phyloP scores from a whole-genome alignment of 768 basidiomycete species.

The Podaxis sp. region DNA sequence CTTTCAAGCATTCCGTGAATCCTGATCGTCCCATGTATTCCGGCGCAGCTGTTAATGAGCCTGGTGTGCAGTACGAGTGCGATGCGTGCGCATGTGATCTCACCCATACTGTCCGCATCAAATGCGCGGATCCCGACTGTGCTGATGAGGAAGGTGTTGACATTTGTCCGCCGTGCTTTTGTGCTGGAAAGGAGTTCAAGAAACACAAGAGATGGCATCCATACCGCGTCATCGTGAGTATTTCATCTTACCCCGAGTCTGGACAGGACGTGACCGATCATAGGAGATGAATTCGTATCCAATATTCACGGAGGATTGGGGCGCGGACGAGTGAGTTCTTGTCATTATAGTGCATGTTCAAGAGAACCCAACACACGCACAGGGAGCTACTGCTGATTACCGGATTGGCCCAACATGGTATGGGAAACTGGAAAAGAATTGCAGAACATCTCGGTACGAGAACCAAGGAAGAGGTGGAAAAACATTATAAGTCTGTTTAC shows the following conservation, averaged over 20 bases:
- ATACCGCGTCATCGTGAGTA: constrained; percentile 85
- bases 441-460: constrained; percentile 93
- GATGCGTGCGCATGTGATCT: constrained; percentile 83
- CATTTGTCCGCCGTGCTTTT: constrained; percentile 91
- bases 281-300: constrained; percentile 97
- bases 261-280: constrained; percentile 8
- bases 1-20: constrained; percentile 14
- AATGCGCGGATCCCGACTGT: constrained; percentile 83
- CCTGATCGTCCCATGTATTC: constrained; percentile 9
- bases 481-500: constrained; percentile 82
- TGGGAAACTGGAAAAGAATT: constrained; percentile 97
- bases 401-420: constrained; percentile 79
- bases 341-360: background rate
- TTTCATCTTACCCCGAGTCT: constrained; percentile 4
- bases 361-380: constrained; percentile 2
- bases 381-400: constrained; percentile 90
- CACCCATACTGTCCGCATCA: constrained; percentile 95
- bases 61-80: constrained; percentile 79
- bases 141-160: constrained; percentile 72
- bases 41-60: constrained; percentile 65
- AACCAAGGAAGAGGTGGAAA: constrained; percentile 89
- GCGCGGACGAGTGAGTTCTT: constrained; percentile 84
- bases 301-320: constrained; percentile 94
- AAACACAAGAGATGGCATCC: constrained; percentile 82
- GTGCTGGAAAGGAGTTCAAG: constrained; percentile 83